Base-by-base conservation (phyloP, 108 stramenopile species). In the Fistulifera solaris region DNA sequence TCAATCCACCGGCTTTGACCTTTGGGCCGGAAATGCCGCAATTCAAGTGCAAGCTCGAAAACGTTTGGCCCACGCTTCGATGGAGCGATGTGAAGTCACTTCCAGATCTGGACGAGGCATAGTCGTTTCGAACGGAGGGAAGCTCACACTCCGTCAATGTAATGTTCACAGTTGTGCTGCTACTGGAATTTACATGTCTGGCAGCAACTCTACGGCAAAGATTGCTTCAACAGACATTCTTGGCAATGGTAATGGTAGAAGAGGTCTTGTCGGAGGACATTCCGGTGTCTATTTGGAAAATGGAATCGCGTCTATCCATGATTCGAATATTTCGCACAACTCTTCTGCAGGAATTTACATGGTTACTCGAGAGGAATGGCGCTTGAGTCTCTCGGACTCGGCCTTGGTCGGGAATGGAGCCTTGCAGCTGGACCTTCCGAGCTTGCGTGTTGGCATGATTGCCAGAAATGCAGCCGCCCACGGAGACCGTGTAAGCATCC, bases 1-100 rank as follows among this genome's bases (percentile, higher is more conserved):
- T 16, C 10, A 48, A 10, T 48, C n/a, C 10, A 10, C 8, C 17
- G 47, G 47, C 12, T 12, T 17, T 16, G 17, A 48, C 17, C 47
- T 48, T 18, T 48, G 47, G 47, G 17, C 12, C 47, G 47, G 47
- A 12, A 48, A 48, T 16, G 47, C 47, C 17, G 47, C 47, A 10
- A 16, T 48, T 17, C 17, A 16, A 16, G 17, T 48, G 10, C 47
- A 17, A 10, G n/a, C 47, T 11, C 40, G 40, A 11, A 14, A 40
- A 40, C 40, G 12, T 13, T 31, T 47, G 2, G n/a, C 47, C 8
- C 10, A 12, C n/a, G 47, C 17, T 10, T 16, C 17, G 12, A 12
- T 48, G 10, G n/a, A 48, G 17, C n/a, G 17, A 48, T 13, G 12
- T 16, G 12, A 12, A 12, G 47, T 48, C 17, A 12, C 10, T 12